Conservation (phyloP, 371 early-diverging fungal species). For the Funneliformis caledonium region DNA sequence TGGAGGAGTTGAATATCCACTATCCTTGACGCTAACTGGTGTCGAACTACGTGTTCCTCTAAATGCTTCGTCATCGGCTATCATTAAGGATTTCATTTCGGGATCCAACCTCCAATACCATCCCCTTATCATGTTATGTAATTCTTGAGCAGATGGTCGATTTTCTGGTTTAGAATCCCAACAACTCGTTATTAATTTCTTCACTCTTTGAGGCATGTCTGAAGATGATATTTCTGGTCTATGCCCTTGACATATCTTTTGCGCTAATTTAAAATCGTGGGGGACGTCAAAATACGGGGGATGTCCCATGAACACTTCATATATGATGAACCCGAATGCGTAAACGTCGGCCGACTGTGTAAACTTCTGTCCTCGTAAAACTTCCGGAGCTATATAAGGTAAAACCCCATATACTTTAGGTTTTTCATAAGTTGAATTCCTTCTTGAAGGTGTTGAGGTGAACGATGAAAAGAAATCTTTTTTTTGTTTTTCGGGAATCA, state of each 20-base stretch:
- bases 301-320: not conserved
- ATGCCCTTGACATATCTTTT: not conserved
- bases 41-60: not conserved
- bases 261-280: conserved; percentile 4
- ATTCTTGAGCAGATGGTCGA: not conserved
- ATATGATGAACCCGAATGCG: conserved; percentile 3
- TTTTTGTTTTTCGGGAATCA: not conserved
- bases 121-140: not conserved
- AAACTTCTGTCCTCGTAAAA: not conserved
- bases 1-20: not conserved
- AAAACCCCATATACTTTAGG: not conserved
- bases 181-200: not conserved
- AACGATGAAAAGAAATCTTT: not conserved
- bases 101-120: conserved; percentile 1
- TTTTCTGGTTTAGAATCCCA: not conserved
- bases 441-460: not conserved
- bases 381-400: conserved; percentile 20
- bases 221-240: not conserved
- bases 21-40: not conserved
- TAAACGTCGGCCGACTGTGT: conserved; percentile 1
- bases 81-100: not conserved
- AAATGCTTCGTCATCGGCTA: not conserved
- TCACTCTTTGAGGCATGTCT: not conserved
- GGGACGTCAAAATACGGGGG: not conserved
- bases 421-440: not conserved